These are phyloP conservation scores for Naganishia sp. DNA, from an alignment of 1,284 basidiomycete species.

Conservation along the genomic window DNA sequence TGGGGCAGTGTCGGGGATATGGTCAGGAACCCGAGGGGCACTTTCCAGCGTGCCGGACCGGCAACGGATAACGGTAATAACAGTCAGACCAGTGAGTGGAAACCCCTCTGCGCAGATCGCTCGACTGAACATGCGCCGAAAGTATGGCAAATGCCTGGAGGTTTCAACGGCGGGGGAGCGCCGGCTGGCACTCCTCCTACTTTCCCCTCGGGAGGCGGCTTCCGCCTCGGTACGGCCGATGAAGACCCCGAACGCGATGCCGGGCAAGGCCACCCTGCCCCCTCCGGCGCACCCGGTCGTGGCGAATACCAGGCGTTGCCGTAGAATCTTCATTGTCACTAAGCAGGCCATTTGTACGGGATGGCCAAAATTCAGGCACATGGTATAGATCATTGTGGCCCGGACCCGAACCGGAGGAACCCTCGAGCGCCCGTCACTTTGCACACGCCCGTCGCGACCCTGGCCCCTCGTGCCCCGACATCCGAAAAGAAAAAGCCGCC, in stretches of 20 bases:
- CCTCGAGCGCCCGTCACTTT: constrained; percentile 20
- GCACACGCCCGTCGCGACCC: constrained; percentile 26
- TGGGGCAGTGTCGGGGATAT: constrained; percentile 23
- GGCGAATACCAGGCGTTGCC: constrained; percentile 29
- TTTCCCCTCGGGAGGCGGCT: constrained; percentile 25
- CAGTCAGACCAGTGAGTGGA: constrained; percentile 26
- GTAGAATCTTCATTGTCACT: neutral
- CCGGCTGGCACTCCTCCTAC: neutral
- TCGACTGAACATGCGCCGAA: neutral
- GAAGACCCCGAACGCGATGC: constrained; percentile 25
- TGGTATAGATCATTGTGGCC: neutral
- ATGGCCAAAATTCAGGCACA: too few species aligned
- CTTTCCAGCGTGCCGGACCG: constrained; percentile 14
- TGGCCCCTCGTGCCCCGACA: neutral
- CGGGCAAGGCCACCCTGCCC: constrained; percentile 15
- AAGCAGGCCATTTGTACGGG: too few species aligned
- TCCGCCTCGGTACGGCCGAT: constrained; percentile 27
- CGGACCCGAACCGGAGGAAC: constrained; percentile 20
- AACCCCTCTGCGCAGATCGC: neutral
- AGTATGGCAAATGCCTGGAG: constrained; percentile 32
- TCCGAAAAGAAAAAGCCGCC: constrained; percentile 31
- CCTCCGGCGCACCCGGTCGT: constrained; percentile 16
- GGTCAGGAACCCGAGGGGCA: constrained; percentile 24
- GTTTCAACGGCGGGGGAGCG: constrained; percentile 6
- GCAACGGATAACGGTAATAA: constrained; percentile 25